phyloP scores from a whole-genome alignment of 2,329 filamentous ascomycete species.

The Colletotrichum trifolii region DNA sequence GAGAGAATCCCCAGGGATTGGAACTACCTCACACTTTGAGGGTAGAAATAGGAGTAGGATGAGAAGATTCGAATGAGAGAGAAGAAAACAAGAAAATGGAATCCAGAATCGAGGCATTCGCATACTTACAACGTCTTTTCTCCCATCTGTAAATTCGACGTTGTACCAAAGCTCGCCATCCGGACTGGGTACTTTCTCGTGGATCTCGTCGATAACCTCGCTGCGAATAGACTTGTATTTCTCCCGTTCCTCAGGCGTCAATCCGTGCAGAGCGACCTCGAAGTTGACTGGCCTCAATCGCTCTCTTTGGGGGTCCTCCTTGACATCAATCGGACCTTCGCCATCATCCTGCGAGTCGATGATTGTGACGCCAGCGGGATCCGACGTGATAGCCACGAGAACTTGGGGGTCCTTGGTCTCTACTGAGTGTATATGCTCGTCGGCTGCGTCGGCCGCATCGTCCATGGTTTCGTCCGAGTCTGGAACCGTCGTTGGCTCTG shows the following conservation, averaged over 20 bases:
- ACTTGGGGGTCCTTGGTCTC: neutral
- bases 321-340: neutral
- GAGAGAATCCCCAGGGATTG: no score
- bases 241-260: slow-evolving; percentile 41
- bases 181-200: slow-evolving; percentile 43
- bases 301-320: neutral
- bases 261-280: slow-evolving; percentile 46
- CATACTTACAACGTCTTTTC: slow-evolving; percentile 55
- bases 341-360: neutral
- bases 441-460: no score
- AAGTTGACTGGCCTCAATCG: slow-evolving; percentile 33
- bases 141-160: slow-evolving; percentile 60
- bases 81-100: neutral
- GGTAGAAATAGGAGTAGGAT: neutral
- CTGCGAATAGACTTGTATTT: slow-evolving; percentile 49
- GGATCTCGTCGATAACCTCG: slow-evolving; percentile 50
- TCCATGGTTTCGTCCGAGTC: neutral
- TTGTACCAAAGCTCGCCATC: slow-evolving; percentile 45
- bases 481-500: neutral
- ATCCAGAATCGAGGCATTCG: neutral
- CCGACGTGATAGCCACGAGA: neutral
- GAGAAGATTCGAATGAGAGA: neutral
- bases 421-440: neutral
- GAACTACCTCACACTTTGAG: no score
- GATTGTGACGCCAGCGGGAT: neutral